Percentiles rank a stretch among this genome's conserved stretches.
These are phyloP conservation scores for Moesziomyces antarcticus DNA, from an alignment of 1,284 basidiomycete genomes.

Conservation along the genomic window DNA sequence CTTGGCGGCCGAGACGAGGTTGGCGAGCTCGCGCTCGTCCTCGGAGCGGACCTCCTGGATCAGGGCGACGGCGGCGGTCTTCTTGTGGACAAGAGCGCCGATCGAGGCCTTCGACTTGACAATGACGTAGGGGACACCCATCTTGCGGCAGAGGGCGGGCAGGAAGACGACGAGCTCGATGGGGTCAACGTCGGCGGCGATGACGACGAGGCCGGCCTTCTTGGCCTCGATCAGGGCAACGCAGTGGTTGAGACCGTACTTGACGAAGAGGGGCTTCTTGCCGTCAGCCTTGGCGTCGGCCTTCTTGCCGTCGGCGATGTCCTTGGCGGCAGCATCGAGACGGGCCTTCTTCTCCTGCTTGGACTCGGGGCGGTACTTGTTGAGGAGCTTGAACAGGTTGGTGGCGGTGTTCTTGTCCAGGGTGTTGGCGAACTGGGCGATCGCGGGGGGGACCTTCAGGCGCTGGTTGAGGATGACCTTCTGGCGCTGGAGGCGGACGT, in stretches of 20 bases:
- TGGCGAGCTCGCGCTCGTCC: constrained; percentile 91
- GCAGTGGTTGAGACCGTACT: constrained; percentile 96
- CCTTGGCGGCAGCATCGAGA: constrained; percentile 80
- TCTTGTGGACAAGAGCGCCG: constrained; percentile 96
- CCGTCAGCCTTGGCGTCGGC: constrained; percentile 66
- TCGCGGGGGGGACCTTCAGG: constrained; percentile 97
- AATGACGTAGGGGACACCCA: constrained; percentile 98
- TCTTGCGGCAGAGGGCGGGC: constrained; percentile 97
- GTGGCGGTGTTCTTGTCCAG: constrained; percentile 99
- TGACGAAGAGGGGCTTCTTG: constrained; percentile 92
- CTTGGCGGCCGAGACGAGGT: constrained; percentile 91
- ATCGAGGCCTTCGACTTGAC: constrained; percentile 97
- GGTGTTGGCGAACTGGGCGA: constrained; percentile 97
- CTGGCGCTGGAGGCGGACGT: constrained; percentile 96
- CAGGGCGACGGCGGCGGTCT: constrained; percentile 90
- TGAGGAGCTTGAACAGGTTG: constrained; percentile 95
- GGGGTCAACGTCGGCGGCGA: constrained; percentile 98
- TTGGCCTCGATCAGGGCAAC: constrained; percentile 91
- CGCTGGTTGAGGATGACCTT: constrained; percentile 99
- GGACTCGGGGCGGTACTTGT: constrained; percentile 93
- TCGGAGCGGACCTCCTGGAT: constrained; percentile 94
- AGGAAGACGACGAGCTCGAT: constrained; percentile 95
- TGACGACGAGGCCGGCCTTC: constrained; percentile 96
- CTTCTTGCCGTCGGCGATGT: constrained; percentile 76
- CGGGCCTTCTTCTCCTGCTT: constrained; percentile 98